phyloP scores from a whole-genome alignment of 139 green algal genomes.

The Chlamydomonas incerta region DNA sequence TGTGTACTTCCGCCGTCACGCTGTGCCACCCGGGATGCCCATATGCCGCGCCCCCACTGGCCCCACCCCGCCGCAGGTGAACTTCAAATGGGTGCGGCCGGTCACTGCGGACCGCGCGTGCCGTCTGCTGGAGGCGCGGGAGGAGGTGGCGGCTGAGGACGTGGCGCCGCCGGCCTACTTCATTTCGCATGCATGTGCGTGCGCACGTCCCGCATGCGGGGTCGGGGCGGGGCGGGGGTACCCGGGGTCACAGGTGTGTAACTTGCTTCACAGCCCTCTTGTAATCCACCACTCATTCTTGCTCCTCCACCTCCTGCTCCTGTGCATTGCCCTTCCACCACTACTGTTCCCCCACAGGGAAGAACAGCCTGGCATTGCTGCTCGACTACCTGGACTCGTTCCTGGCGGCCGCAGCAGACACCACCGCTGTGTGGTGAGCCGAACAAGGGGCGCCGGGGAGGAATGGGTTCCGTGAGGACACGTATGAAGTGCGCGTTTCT shows the following conservation, averaged over 20 bases:
- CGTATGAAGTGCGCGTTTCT: too few species aligned
- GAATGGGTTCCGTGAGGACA: too few species aligned
- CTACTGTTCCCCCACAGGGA: background rate
- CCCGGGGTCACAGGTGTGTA: too few species aligned
- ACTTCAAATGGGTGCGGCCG: background rate
- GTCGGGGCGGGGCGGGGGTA: too few species aligned
- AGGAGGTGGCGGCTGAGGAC: background rate
- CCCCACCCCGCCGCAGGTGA: background rate
- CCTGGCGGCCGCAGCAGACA: background rate
- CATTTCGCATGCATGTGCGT: constrained; percentile 25
- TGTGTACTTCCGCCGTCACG: too few species aligned
- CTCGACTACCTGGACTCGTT: background rate
- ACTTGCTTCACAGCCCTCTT: too few species aligned
- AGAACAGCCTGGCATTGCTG: constrained; percentile 3
- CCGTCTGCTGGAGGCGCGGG: background rate
- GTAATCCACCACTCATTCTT: too few species aligned
- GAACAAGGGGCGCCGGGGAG: too few species aligned
- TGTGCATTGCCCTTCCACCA: too few species aligned
- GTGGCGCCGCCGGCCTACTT: constrained; percentile 4
- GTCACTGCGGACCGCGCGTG: background rate
- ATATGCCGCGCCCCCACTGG: background rate
- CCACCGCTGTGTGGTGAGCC: background rate
- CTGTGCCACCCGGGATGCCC: background rate
- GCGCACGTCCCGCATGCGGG: too few species aligned
- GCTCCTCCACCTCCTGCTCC: too few species aligned